A percentile compares a stretch with the other conserved stretches of the same genome.
These are phyloP conservation scores for Davidsoniella australis DNA, from an alignment of 2,329 filamentous ascomycete species.

Conservation along the genomic window DNA sequence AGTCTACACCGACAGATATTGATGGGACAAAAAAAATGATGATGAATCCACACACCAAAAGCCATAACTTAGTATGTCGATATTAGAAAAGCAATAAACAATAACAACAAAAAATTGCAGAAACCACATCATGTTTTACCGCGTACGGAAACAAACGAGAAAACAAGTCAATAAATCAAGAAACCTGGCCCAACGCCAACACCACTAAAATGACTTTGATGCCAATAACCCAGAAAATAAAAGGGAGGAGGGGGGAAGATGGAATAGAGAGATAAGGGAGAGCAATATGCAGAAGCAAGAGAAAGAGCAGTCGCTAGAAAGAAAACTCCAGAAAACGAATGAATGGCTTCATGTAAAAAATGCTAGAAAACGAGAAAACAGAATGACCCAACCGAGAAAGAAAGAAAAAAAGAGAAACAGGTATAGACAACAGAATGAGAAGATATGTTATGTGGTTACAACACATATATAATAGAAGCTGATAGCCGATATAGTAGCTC, in stretches of 20 bases:
- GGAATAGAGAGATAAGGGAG: too few species aligned
- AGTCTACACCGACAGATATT: too few species aligned
- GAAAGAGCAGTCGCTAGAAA: too few species aligned
- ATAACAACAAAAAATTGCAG: not conserved
- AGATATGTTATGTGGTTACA: constrained; percentile 11
- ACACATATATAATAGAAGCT: constrained; percentile 9
- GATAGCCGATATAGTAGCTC: not conserved
- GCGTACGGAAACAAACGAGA: constrained; percentile 10
- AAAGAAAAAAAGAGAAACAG: constrained; percentile 9
- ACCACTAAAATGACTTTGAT: too few species aligned
- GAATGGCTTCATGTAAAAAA: not conserved
- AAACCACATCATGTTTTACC: not conserved
- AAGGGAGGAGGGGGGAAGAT: not conserved
- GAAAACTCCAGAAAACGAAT: not conserved
- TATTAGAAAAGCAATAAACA: not conserved
- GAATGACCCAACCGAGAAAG: constrained; percentile 14
- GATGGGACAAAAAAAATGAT: too few species aligned
- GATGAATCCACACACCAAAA: too few species aligned
- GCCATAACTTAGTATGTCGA: too few species aligned
- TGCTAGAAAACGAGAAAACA: constrained; percentile 11
- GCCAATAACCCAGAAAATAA: constrained; percentile 10
- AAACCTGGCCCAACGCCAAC: too few species aligned
- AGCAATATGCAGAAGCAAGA: not conserved
- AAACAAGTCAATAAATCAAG: too few species aligned
- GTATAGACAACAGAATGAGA: constrained; percentile 7